A percentile compares a stretch with the other conserved stretches of the same genome.
Evolutionary conservation across 2,329 filamentous ascomycete genomes (phyloP).

Genomic region (Aspergillus cejpii): DNA sequence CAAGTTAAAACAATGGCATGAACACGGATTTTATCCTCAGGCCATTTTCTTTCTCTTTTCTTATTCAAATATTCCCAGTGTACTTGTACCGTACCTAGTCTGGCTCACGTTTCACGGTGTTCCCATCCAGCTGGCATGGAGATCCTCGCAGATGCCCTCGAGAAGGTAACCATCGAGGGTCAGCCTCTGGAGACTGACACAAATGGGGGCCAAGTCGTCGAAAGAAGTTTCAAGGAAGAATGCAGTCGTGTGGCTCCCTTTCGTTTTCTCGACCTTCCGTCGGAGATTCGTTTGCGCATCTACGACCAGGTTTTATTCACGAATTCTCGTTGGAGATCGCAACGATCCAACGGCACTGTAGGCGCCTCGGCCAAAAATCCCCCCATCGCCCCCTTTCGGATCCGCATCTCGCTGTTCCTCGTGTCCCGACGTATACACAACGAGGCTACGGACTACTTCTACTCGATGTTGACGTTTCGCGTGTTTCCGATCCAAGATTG

Average conservation of each 20-base stretch:
- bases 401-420: slow-evolving; percentile 38
- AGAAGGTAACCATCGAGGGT: slow-evolving; percentile 22
- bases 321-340: slow-evolving; percentile 23
- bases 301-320: slow-evolving; percentile 43
- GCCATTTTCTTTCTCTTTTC: slow-evolving; percentile 10
- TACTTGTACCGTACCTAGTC: neutral
- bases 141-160: slow-evolving; percentile 19
- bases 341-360: slow-evolving; percentile 27
- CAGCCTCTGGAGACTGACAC: slow-evolving; percentile 4
- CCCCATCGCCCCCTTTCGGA: slow-evolving; percentile 27
- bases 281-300: slow-evolving; percentile 48
- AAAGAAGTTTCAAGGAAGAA: slow-evolving; percentile 18
- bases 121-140: slow-evolving; percentile 13
- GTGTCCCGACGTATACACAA: slow-evolving; percentile 43
- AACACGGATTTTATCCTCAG: slow-evolving; percentile 11
- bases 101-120: neutral
- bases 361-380: slow-evolving; percentile 35
- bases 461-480: slow-evolving; percentile 48
- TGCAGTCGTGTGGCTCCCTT: slow-evolving; percentile 31
- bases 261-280: slow-evolving; percentile 48
- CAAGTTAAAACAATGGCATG: slow-evolving; percentile 18
- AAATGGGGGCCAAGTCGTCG: slow-evolving; percentile 14
- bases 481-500: slow-evolving; percentile 49
- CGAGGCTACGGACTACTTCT: slow-evolving; percentile 48
- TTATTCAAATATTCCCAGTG: slow-evolving; percentile 9